Percentiles rank a stretch among this genome's conserved stretches.
Conservation (phyloP, 2,329 filamentous ascomycete species). For the Neophaeococcomyces mojaviensis region DNA sequence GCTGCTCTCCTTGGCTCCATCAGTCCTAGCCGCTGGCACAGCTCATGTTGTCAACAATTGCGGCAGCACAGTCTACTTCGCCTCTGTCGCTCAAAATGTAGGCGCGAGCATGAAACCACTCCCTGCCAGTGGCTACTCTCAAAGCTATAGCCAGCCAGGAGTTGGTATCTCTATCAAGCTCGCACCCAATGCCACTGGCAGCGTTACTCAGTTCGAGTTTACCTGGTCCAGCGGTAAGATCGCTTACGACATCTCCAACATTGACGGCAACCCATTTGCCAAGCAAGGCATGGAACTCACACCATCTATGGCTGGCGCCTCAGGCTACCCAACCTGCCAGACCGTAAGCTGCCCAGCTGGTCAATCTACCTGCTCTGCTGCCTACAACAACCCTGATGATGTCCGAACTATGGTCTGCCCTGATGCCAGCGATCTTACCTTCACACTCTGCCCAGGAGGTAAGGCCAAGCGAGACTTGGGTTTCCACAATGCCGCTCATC, state of each 20-base stretch:
- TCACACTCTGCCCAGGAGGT: conserved; percentile 21
- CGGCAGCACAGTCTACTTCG: conserved; percentile 30
- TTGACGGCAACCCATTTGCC: conserved; percentile 36
- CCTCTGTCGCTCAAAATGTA: conserved; percentile 31
- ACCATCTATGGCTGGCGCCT: conserved; percentile 19
- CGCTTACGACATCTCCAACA: conserved; percentile 38
- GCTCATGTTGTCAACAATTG: conserved; percentile 36
- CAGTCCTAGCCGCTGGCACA: conserved; percentile 30
- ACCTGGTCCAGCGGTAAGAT: conserved; percentile 30
- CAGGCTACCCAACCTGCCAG: conserved; percentile 20
- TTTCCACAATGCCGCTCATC: conserved; percentile 10
- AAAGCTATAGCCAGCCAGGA: conserved; percentile 30
- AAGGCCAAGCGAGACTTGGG: conserved; percentile 16
- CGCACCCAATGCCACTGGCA: conserved; percentile 28
- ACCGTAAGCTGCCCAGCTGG: conserved; percentile 21
- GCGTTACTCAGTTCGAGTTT: conserved; percentile 37
- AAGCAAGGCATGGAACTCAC: conserved; percentile 21
- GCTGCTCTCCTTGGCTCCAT: conserved; percentile 28
- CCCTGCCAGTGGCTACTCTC: conserved; percentile 29
- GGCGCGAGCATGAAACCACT: conserved; percentile 27
- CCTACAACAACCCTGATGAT: conserved; percentile 23
- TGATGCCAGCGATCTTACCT: conserved; percentile 16
- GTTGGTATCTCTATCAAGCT: conserved; percentile 37
- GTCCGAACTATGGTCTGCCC: conserved; percentile 22
- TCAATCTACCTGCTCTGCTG: conserved; percentile 16